A percentile compares a stretch with the other conserved stretches of the same genome.
These are phyloP conservation scores for Balakata baccata DNA, from an alignment of 345 rosid species.

Conservation along the genomic window DNA sequence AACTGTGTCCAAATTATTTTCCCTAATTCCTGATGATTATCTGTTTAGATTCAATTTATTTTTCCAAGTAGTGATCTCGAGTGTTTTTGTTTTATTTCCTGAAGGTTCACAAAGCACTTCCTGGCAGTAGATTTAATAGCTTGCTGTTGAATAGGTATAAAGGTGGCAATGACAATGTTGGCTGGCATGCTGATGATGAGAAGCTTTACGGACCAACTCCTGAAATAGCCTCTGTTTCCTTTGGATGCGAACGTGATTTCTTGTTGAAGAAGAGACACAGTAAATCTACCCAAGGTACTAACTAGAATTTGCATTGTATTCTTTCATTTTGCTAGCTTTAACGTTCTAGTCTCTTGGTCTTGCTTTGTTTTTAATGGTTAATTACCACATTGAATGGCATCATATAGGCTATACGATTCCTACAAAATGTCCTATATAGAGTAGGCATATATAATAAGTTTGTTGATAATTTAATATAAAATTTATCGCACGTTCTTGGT, in stretches of 20 bases:
- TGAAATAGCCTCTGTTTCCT: conserved; percentile 76
- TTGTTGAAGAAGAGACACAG: conserved; percentile 56
- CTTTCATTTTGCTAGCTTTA: conserved; percentile 6
- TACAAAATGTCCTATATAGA: too few species aligned
- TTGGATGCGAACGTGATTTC: conserved; percentile 88
- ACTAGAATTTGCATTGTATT: not conserved
- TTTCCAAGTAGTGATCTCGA: not conserved
- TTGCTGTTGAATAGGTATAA: conserved; percentile 73
- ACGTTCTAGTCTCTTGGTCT: not conserved
- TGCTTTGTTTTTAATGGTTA: too few species aligned
- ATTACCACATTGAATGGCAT: too few species aligned
- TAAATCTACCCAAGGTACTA: conserved; percentile 47
- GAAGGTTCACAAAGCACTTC: conserved; percentile 66
- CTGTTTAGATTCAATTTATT: not conserved
- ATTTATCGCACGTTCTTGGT: too few species aligned
- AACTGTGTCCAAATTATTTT: not conserved
- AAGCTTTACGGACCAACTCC: conserved; percentile 65
- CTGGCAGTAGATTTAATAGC: conserved; percentile 82
- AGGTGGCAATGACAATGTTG: conserved; percentile 69
- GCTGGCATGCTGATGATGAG: conserved; percentile 95
- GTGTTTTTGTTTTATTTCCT: conserved; percentile 20
- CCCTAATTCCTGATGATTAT: not conserved
- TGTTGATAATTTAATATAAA: too few species aligned
- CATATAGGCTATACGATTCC: too few species aligned
- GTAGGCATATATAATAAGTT: too few species aligned